Evolutionary conservation across 1,139 yeast species (phyloP).

Genomic region (Debaryomycetaceae sp.): DNA sequence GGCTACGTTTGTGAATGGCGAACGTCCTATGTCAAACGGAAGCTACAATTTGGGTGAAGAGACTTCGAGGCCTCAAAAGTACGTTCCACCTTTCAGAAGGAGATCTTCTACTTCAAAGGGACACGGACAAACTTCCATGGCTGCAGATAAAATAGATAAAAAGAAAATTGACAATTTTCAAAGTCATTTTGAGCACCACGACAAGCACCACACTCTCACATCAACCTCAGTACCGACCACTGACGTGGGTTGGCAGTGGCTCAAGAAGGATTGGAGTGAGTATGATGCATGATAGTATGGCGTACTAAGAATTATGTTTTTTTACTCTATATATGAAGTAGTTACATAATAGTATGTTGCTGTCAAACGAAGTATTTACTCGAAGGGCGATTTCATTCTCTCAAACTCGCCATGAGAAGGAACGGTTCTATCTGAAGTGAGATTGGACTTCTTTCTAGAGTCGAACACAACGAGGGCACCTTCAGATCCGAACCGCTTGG

Average conservation of each 20-base stretch:
- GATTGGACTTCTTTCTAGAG: slow-evolving; percentile 18
- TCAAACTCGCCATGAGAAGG: slow-evolving; percentile 3
- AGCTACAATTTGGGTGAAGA: slow-evolving; percentile 11
- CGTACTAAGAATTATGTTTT: background rate
- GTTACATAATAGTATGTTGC: background rate
- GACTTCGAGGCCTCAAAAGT: slow-evolving; percentile 48
- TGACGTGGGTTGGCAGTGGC: slow-evolving; percentile 39
- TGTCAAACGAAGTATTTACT: background rate
- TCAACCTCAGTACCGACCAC: slow-evolving; percentile 42
- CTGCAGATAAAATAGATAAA: slow-evolving; percentile 9
- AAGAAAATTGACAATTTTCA: slow-evolving; percentile 19
- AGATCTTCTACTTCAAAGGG: slow-evolving; percentile 25
- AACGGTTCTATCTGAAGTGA: slow-evolving; percentile 8
- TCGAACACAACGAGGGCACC: slow-evolving; percentile 25
- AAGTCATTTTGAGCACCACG: background rate
- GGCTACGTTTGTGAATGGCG: background rate
- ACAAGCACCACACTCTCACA: slow-evolving; percentile 14
- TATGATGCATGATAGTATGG: slow-evolving; percentile 16
- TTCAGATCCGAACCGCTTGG: slow-evolving; percentile 22
- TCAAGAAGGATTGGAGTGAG: slow-evolving; percentile 33
- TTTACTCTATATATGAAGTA: background rate
- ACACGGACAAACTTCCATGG: background rate
- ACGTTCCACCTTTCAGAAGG: slow-evolving; percentile 70
- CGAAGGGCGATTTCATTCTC: background rate
- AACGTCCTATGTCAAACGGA: slow-evolving; percentile 14